phyloP scores from a whole-genome alignment of 2,329 filamentous ascomycete genomes.

The Colletotrichum sp. region DNA sequence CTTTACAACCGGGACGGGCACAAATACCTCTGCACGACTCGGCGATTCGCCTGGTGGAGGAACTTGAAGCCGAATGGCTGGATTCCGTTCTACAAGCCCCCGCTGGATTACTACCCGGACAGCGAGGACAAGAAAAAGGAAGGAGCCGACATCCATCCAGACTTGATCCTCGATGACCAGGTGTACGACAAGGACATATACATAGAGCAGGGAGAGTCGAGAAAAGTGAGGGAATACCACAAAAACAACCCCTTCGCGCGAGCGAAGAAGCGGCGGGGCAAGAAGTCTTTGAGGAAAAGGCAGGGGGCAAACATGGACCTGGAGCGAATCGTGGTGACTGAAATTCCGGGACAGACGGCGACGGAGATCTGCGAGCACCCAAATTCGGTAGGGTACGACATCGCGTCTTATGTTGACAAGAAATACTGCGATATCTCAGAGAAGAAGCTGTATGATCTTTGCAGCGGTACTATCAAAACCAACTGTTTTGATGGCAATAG shows the following conservation, averaged over 20 bases:
- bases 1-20: conserved; percentile 16
- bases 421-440: conserved; percentile 1
- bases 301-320: not conserved
- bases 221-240: not conserved
- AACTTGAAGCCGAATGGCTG: conserved; percentile 22
- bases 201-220: conserved; percentile 1
- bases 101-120: conserved; percentile 27
- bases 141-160: conserved; percentile 16
- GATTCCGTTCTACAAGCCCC: conserved; percentile 30
- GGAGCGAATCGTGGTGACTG: not conserved
- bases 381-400: not conserved
- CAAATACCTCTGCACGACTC: conserved; percentile 23
- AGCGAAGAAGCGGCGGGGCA: not conserved
- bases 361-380: not conserved
- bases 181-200: conserved; percentile 19
- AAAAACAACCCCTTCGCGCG: not conserved
- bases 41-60: conserved; percentile 25
- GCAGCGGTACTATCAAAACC: not conserved
- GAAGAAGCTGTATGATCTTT: not conserved
- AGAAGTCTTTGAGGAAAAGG: not conserved
- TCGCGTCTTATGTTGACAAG: not conserved
- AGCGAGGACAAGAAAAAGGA: not conserved
- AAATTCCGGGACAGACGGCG: conserved; percentile 3
- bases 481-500: conserved; percentile 7
- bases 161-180: conserved; percentile 19